Evolutionary conservation across 495 filamentous ascomycete species (phyloP), one percentile per base, ranked within the genome.

Genomic region (Penicillium bovifimosum): DNA sequence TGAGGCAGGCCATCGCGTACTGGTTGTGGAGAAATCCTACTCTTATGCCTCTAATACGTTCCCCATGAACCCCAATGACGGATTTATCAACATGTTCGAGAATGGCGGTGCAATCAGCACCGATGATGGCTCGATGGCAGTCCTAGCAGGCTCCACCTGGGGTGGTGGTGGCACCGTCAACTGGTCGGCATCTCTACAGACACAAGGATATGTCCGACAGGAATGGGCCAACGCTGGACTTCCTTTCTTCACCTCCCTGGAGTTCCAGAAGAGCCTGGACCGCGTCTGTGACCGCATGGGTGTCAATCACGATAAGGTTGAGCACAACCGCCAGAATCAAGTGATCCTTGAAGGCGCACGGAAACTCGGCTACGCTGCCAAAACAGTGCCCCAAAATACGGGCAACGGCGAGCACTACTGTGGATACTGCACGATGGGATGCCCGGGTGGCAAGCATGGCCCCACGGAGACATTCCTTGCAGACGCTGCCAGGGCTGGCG

Each of bases 81-180:
- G 73, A 0, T 66, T 66, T 13, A 60, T 71, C 13, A 80, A 85
- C 49, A 66, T 96, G 45, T 93, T 82, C 51, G 85, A 88, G 44
- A 76, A 73, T 28, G 76, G 74, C 5, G 83, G 81, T 11, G 47
- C 75, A 0, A 40, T 75, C 1, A 62, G 70, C 18, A 79, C 75
- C 13, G 87, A 88, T n/a, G 87, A 93, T 61, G 75, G 76, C 10
- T 76, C 74, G 11, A 68, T 86, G 42, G 75, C 64, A 18, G 58
- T 90, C 1, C 58, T 87, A n/a, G 80, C 87, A 0, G 91, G 86
- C 3, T 79, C 80, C 16, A 83, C 79, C 18, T 96, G 86, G 80
- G 91, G 91, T 33, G 91, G 91, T 42, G 91, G 91, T 32, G 90
- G 90, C 0, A 88, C 87, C 1, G 66, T 96, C 50, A 95, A 96